Evolutionary conservation across 228 moss, liverwort and hornwort genomes (phyloP), one percentile per base, ranked within the genome.

Genomic region (Sphagnum fallax): DNA sequence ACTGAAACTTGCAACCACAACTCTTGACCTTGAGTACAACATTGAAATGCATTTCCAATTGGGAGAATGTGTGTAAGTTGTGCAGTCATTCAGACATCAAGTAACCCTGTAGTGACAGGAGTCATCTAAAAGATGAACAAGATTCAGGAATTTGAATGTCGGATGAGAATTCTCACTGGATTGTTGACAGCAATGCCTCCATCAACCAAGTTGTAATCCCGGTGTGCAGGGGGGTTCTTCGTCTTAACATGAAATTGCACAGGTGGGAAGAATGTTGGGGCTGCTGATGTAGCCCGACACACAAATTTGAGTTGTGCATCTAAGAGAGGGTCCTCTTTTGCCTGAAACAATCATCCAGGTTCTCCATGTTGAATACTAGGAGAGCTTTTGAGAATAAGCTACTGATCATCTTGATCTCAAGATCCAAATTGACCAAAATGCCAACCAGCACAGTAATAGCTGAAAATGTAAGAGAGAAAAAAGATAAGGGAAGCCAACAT

Each of bases 181-280:
- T 73, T 73, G 73, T 73, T 73, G 50, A 67, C 73, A 1, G 66
- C 58, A 12, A 73, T 10, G 16, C 66, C 73, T 50, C 73, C 73
- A 8, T 73, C 73, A 8, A 67, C 49, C 65, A 73, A 50, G 13
- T 73, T 66, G 59, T 73, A 73, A 50, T 73, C 14, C 16, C 61
- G 49, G 5, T 50, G 14, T n/a, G 60, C 55, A 0, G 51, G 66
- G 0, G 49, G 13, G 5, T 61, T 61, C n/a, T 18, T 62, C 16
- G 5, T 15, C 10, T 50, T 49, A 16, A 73, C 73, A 10, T 60
- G 60, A 47, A 73, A 73, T 4, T 58, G 16, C 50, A 60, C 60
- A 12, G 73, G 50, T 13, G 73, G 73, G 14, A 73, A 49, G 60
- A 5, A 73, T 7, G 73, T 73, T 4, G 73, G 73, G 16, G 73